Base-by-base conservation (phyloP, 352 stramenopile species). In the Pythium utonaiense region DNA sequence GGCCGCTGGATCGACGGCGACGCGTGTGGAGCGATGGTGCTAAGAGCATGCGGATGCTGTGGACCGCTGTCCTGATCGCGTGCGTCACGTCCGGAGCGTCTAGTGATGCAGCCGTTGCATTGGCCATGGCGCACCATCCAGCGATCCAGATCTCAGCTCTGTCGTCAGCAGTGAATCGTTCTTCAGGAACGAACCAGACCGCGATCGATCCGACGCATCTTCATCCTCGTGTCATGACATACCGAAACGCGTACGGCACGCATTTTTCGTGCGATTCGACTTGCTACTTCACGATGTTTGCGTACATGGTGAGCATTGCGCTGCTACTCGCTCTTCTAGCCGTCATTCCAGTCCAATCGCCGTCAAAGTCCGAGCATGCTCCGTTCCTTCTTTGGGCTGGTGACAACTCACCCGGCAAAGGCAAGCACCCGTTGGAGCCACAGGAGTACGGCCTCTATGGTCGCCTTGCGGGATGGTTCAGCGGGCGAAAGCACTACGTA, bases 201-300 rank as follows among this genome's bases (percentile, higher is more conserved):
- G 17, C 61, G 41, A 45, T 78, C 68, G 67, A 83, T 67, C 42
- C 14, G 41, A 45, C 38, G 19, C 47, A 54, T 19, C 14, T 70
- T 13, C 63, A 61, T 5, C 19, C 70, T 19, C 53, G 66, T 2
- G 62, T 73, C 10, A 60, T 40, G 12, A 87, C 77, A 34, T 88
- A 86, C 28, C 75, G 73, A 25, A 88, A 83, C 61, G 79, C 57
- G 17, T 88, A 86, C 50, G 82, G 82, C 10, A 75, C 78, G 27
- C 72, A 70, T 28, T 88, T 89, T 27, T 40, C 67, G 24, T 87
- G 74, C 44, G 63, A 73, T 16, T 60, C 69, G 9, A 74, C 73
- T 16, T 91, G 79, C 56, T 66, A 69, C 33, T 71, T 83, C 51
- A 65, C 76, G 30, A 65, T 77, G 19, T 52, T 60, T 17, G 42